These are phyloP conservation scores for Fusarium clavum DNA, from an alignment of 2,329 filamentous ascomycete genomes.

Conservation along the genomic window DNA sequence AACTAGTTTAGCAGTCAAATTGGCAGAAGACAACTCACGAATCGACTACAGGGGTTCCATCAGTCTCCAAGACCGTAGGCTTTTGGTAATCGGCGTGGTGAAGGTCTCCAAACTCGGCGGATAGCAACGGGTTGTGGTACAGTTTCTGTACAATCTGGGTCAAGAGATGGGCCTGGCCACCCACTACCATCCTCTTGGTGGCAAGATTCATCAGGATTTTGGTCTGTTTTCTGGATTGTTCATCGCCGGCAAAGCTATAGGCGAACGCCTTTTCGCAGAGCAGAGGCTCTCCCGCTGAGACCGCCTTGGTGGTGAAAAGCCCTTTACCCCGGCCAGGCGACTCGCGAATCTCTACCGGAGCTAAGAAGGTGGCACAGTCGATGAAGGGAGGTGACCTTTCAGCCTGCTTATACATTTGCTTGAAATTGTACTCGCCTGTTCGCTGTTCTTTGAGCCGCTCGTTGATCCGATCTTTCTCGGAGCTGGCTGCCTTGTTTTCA, in stretches of 20 bases:
- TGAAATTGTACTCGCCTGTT: not conserved
- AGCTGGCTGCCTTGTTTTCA: not conserved
- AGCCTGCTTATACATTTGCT: not conserved
- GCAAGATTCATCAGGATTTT: slow-evolving; percentile 2
- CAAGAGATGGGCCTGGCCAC: not conserved
- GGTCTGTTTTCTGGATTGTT: not conserved
- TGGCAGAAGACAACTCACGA: not conserved
- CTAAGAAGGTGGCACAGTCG: slow-evolving; percentile 1
- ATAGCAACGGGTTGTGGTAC: not conserved
- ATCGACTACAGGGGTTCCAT: not conserved
- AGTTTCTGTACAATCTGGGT: not conserved
- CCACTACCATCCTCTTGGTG: not conserved
- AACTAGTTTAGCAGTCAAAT: not conserved
- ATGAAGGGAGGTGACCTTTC: not conserved
- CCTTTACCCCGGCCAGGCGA: slow-evolving; percentile 1
- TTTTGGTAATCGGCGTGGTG: not conserved
- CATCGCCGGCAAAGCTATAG: not conserved
- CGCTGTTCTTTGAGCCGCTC: not conserved
- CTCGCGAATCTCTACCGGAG: not conserved
- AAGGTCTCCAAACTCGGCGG: not conserved
- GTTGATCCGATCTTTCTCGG: not conserved
- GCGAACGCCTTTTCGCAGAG: slow-evolving; percentile 8
- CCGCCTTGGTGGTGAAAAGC: not conserved
- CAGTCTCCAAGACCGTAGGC: not conserved
- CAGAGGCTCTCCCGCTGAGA: not conserved